Percentiles rank a stretch among this genome's conserved stretches.
Conservation (phyloP, 2,329 filamentous ascomycete genomes). For the Karstenula rhodostoma region DNA sequence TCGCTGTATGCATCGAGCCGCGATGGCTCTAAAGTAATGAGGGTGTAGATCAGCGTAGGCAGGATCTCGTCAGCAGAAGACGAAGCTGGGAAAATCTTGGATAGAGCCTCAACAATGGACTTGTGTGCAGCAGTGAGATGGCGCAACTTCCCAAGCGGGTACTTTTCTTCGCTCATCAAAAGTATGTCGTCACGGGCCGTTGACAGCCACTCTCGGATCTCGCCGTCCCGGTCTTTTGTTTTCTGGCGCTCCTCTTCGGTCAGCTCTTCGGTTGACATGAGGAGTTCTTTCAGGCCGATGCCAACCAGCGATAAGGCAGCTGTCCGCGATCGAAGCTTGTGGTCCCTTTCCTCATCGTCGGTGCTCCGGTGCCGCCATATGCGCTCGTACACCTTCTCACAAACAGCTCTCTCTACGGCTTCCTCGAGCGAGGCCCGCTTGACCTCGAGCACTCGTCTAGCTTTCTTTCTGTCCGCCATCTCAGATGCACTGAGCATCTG, state of each 20-base stretch:
- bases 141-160: slow-evolving; percentile 89
- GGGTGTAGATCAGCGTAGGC: slow-evolving; percentile 93
- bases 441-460: slow-evolving; percentile 77
- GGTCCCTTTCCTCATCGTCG: slow-evolving; percentile 92
- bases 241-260: slow-evolving; percentile 66
- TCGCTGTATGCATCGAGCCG: slow-evolving; percentile 92
- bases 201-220: slow-evolving; percentile 77
- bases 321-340: slow-evolving; percentile 92
- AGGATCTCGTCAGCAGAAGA: slow-evolving; percentile 98
- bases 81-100: slow-evolving; percentile 70
- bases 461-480: slow-evolving; percentile 79
- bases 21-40: slow-evolving; percentile 89
- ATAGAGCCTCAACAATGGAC: slow-evolving; percentile 87
- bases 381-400: slow-evolving; percentile 81
- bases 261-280: slow-evolving; percentile 62
- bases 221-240: slow-evolving; percentile 61
- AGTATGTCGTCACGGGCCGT: slow-evolving; percentile 72
- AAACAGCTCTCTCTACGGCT: slow-evolving; percentile 85
- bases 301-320: slow-evolving; percentile 90
- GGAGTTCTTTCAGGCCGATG: slow-evolving; percentile 85
- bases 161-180: slow-evolving; percentile 85
- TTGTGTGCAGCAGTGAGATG: slow-evolving; percentile 89
- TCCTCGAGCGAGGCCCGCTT: slow-evolving; percentile 84
- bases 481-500: slow-evolving; percentile 93
- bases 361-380: slow-evolving; percentile 93